Evolutionary conservation across 352 stramenopile genomes (phyloP), one percentile per base, ranked within the genome.

Genomic region (Globisporangium iwayamae): DNA sequence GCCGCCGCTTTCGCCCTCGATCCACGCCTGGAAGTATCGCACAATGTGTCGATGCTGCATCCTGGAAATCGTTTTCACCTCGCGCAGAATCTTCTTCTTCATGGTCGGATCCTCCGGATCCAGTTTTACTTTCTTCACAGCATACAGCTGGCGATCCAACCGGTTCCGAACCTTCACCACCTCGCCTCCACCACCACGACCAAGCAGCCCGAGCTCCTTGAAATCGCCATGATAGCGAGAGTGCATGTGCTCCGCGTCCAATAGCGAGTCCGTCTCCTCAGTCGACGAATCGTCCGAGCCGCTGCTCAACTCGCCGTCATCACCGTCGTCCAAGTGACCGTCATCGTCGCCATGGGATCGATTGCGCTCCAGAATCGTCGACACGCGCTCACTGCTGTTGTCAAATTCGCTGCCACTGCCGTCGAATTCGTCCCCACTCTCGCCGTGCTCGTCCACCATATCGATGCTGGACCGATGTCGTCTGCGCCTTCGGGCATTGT

Each of bases 41-140:
- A 99, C 96, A 68, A 99, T 98, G 61, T 99, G 94, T 41, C 96
- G 94, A 56, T 99, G 96, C 56, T 96, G 92, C 89, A 99, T 97
- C 46, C 93, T 78, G 38, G 93, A 98, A 86, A 99, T 98, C 1
- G 93, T 98, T 57, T 96, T 98, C 20, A 99, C 95, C 72, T 99
- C 96, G 39, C 96, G 83, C 55, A 97, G 60, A 32, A 99, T 89
- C 62, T 98, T 98, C 78, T 93, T 93, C 75, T 99, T 98, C 87
- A 97, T 96, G 0, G 81, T 90, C 55, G 88, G 87, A 60, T 96
- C 87, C 7, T 94, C 79, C 0, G 87, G 75, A 43, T 96, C 85
- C 32, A 96, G 65, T 51, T 94, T 96, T 0, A 96, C 72, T 58
- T 93, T 93, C 71, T 96, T 96, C 11, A 96, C 85, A 2, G 87